Evolutionary conservation across 176 grass and related monocot species (phyloP).

Genomic region (Rhynchospora pubera): DNA sequence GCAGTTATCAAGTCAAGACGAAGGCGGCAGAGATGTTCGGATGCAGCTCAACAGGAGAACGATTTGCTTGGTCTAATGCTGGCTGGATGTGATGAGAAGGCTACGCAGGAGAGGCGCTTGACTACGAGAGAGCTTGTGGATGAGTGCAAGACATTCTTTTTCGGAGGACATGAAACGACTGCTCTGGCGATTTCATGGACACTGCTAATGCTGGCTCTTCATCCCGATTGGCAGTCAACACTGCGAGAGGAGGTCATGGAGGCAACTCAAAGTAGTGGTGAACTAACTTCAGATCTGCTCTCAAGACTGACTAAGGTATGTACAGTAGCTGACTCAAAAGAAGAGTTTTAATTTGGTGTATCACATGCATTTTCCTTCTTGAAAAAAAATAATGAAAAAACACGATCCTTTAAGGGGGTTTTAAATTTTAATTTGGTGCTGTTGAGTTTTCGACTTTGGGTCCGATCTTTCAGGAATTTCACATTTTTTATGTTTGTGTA

Average conservation of each 20-base stretch:
- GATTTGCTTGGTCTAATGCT: conserved; percentile 71
- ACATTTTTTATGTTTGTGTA: not conserved
- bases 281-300: conserved; percentile 26
- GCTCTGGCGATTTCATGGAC: conserved; percentile 72
- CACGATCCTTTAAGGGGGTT: not conserved
- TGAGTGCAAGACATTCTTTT: conserved; percentile 99
- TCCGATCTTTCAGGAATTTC: not conserved
- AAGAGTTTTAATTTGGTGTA: not conserved
- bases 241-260: conserved; percentile 44
- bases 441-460: too few relatives aligned
- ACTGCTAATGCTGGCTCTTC: conserved; percentile 53
- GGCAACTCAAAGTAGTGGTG: not conserved
- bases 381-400: too few relatives aligned
- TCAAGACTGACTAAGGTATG: conserved; percentile 48
- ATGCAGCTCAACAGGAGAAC: not conserved
- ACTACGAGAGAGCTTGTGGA: conserved; percentile 61
- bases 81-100: conserved; percentile 22
- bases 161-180: conserved; percentile 86
- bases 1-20: conserved; percentile 43
- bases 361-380: too few relatives aligned
- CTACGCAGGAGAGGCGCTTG: conserved; percentile 7
- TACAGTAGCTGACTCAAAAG: not conserved
- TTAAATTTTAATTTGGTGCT: too few relatives aligned
- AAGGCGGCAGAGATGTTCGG: too few relatives aligned
- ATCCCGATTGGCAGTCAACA: conserved; percentile 67